phyloP scores from a whole-genome alignment of 148 eudicot genomes.

The Arbutus unedo region DNA sequence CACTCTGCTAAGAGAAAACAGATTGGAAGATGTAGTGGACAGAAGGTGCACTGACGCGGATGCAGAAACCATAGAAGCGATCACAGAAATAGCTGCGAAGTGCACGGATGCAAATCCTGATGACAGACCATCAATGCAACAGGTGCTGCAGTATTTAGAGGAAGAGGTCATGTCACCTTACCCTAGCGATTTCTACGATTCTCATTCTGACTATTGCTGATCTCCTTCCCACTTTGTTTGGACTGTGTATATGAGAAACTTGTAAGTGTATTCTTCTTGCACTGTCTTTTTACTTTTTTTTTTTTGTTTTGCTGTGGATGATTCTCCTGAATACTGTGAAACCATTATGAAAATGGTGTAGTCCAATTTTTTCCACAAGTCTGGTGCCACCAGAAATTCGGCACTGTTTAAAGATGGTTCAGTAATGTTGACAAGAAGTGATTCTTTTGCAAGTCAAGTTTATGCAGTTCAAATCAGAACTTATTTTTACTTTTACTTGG shows the following conservation, averaged over 20 bases:
- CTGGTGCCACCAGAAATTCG: background rate
- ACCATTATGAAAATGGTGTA: background rate
- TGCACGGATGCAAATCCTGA: slow-evolving; percentile 82
- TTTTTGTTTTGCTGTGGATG: background rate
- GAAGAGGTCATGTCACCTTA: slow-evolving; percentile 93
- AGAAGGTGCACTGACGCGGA: slow-evolving; percentile 62
- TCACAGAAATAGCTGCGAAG: slow-evolving; percentile 61
- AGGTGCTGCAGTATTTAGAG: slow-evolving; percentile 76
- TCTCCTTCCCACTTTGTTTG: background rate
- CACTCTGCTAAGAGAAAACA: slow-evolving; percentile 48
- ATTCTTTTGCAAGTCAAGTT: background rate
- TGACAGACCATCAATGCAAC: slow-evolving; percentile 72
- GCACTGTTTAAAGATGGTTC: background rate
- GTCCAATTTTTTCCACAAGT: background rate
- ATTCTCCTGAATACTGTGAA: background rate
- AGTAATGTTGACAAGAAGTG: background rate
- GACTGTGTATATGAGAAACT: background rate
- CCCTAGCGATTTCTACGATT: slow-evolving; percentile 83
- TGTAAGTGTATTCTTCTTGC: background rate
- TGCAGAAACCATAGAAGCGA: slow-evolving; percentile 68
- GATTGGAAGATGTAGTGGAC: slow-evolving; percentile 63
- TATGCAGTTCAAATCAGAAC: background rate
- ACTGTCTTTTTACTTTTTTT: background rate
- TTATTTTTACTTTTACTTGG: too few relatives aligned
- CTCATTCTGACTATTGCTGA: slow-evolving; percentile 83